Percentiles rank a stretch among this genome's conserved stretches.
phyloP scores from a whole-genome alignment of 108 stramenopile genomes.

The Discostella pseudostelligera region DNA sequence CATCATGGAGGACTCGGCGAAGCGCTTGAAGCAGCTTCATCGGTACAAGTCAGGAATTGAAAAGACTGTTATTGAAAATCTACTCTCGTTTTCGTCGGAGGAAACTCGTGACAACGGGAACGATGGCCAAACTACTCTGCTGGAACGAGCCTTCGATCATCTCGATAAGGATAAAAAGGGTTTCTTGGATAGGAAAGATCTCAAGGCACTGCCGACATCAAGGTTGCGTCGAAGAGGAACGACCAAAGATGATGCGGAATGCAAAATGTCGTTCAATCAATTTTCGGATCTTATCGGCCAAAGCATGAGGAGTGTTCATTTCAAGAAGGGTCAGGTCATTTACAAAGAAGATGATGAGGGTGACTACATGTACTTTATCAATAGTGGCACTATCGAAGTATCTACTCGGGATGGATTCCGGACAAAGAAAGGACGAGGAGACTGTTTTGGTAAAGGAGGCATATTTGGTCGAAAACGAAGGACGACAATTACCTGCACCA shows the following conservation, averaged over 20 bases:
- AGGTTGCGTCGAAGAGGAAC: slow-evolving; percentile 26
- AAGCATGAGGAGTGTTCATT: slow-evolving; percentile 51
- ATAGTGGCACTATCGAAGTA: slow-evolving; percentile 77
- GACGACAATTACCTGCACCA: slow-evolving; percentile 46
- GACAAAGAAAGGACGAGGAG: slow-evolving; percentile 48
- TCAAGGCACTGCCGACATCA: slow-evolving; percentile 32
- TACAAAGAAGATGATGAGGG: slow-evolving; percentile 80
- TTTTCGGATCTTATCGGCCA: slow-evolving; percentile 44
- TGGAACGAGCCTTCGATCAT: slow-evolving; percentile 75
- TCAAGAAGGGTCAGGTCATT: slow-evolving; percentile 75
- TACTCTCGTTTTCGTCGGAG: slow-evolving; percentile 43
- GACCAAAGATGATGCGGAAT: slow-evolving; percentile 26
- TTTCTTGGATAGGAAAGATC: slow-evolving; percentile 48
- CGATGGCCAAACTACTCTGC: slow-evolving; percentile 51
- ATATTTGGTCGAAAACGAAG: slow-evolving; percentile 29
- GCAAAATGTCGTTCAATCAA: slow-evolving; percentile 36
- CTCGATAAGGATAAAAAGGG: slow-evolving; percentile 80
- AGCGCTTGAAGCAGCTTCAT: slow-evolving; percentile 59
- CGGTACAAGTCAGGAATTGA: slow-evolving; percentile 48
- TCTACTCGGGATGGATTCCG: slow-evolving; percentile 44
- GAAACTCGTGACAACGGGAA: slow-evolving; percentile 28
- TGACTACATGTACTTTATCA: slow-evolving; percentile 85
- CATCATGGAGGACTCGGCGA: slow-evolving; percentile 74
- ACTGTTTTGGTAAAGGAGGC: slow-evolving; percentile 52
- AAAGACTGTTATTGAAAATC: slow-evolving; percentile 45